Evolutionary conservation across 1,284 basidiomycete species (phyloP).

Genomic region (Grifola frondosa): DNA sequence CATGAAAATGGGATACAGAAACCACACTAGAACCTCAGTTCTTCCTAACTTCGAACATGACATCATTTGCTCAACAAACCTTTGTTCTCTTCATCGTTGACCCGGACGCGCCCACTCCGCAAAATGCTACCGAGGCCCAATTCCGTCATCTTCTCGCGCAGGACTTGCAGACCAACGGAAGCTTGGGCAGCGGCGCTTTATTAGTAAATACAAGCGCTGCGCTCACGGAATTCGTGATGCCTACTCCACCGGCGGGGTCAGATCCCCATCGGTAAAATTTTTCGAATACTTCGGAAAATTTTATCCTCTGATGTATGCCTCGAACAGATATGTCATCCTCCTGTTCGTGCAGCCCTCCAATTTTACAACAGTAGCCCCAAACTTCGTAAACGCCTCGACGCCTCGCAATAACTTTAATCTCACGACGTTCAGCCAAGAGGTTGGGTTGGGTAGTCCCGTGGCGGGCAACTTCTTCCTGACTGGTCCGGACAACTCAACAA

Average conservation of each 20-base stretch:
- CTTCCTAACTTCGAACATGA: slow-evolving; percentile 33
- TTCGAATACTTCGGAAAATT: not conserved
- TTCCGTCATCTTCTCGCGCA: slow-evolving; percentile 47
- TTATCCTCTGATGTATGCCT: not conserved
- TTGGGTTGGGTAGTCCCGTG: slow-evolving; percentile 28
- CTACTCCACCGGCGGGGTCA: slow-evolving; percentile 44
- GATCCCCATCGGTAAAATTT: slow-evolving; percentile 45
- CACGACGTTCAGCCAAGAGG: slow-evolving; percentile 26
- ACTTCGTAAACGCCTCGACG: slow-evolving; percentile 24
- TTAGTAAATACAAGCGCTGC: slow-evolving; percentile 42
- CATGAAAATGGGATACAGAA: slow-evolving; percentile 29
- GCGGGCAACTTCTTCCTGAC: slow-evolving; percentile 34
- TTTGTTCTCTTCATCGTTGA: slow-evolving; percentile 49
- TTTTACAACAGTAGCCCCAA: slow-evolving; percentile 21
- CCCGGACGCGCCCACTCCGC: slow-evolving; percentile 49
- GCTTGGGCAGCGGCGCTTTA: slow-evolving; percentile 14
- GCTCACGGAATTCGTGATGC: slow-evolving; percentile 38
- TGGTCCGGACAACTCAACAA: slow-evolving; percentile 20
- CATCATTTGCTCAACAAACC: slow-evolving; percentile 27
- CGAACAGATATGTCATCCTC: slow-evolving; percentile 27
- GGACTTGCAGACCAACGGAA: slow-evolving; percentile 36
- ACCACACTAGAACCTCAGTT: slow-evolving; percentile 38
- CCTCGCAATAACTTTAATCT: slow-evolving; percentile 31
- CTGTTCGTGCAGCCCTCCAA: slow-evolving; percentile 29
- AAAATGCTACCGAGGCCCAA: slow-evolving; percentile 39